Conservation (phyloP, 495 filamentous ascomycete genomes). For the Daldinia concentrica region DNA sequence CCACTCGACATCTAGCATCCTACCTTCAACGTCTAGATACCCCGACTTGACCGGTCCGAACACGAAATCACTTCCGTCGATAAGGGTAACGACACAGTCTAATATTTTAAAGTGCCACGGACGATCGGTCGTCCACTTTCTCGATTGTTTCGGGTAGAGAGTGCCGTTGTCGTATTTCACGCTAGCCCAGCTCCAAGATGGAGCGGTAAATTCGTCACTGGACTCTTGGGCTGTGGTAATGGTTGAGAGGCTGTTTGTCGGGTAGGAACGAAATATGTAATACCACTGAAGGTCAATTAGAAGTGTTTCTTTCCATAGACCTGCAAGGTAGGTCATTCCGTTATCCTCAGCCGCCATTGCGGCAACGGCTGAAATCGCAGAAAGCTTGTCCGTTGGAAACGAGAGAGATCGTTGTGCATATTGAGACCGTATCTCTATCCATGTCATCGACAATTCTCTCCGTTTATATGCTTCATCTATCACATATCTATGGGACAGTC, state of each 20-base stretch:
- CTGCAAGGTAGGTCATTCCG: conserved; percentile 8
- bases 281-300: conserved; percentile 9
- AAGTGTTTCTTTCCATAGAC: conserved; percentile 4
- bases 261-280: conserved; percentile 8
- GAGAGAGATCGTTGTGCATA: conserved; percentile 7
- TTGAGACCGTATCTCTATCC: conserved; percentile 16
- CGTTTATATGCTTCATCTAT: conserved; percentile 8
- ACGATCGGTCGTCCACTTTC: conserved; percentile 4
- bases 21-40: conserved; percentile 7
- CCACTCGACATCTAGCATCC: conserved; percentile 3
- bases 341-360: conserved; percentile 5
- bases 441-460: conserved; percentile 9
- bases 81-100: neutral
- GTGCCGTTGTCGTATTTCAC: conserved; percentile 11
- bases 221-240: neutral
- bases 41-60: conserved; percentile 7
- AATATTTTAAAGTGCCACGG: conserved; percentile 5
- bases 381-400: conserved; percentile 7
- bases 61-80: conserved; percentile 7
- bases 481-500: neutral
- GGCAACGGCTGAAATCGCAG: conserved; percentile 8
- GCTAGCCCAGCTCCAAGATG: conserved; percentile 14
- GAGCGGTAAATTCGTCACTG: neutral
- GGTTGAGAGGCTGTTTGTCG: conserved; percentile 3
- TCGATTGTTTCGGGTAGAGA: conserved; percentile 11